Evolutionary conservation across 2,329 filamentous ascomycete genomes (phyloP).

Genomic region (Trichoderma afroharzianum): DNA sequence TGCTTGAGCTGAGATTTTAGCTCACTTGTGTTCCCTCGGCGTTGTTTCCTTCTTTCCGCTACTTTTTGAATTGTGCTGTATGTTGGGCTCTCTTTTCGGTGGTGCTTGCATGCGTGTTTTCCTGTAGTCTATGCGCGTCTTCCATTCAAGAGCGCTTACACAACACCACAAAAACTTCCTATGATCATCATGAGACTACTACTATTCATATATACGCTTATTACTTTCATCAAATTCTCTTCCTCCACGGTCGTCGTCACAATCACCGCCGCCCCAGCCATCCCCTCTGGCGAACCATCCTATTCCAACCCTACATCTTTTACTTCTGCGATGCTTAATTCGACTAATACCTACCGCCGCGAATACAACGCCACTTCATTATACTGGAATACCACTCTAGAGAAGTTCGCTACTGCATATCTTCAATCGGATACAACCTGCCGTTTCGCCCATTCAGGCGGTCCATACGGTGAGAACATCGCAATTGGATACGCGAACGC

Average conservation of each 20-base stretch:
- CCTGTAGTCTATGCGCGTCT: neutral
- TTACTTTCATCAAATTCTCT: neutral
- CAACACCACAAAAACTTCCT: neutral
- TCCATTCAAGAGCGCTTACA: neutral
- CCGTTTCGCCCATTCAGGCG: conserved; percentile 54
- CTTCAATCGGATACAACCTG: conserved; percentile 40
- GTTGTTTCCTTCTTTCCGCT: neutral
- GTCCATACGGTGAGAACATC: conserved; percentile 71
- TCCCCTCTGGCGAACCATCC: conserved; percentile 36
- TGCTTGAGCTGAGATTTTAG: neutral
- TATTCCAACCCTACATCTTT: conserved; percentile 36
- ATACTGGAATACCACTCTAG: conserved; percentile 63
- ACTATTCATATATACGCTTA: neutral
- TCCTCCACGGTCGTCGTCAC: conserved; percentile 24
- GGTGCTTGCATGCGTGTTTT: neutral
- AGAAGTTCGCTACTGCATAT: conserved; percentile 51
- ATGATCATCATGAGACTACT: neutral
- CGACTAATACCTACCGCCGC: conserved; percentile 62
- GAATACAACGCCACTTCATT: conserved; percentile 59
- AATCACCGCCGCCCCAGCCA: conserved; percentile 32
- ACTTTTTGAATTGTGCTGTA: neutral
- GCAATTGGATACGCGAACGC: conserved; percentile 63
- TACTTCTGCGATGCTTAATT: conserved; percentile 56
- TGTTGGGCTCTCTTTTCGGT: neutral
- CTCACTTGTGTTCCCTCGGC: neutral